A percentile compares a stretch with the other conserved stretches of the same genome.
Conservation (phyloP, 768 basidiomycete species). For the Psilocybe sp. region DNA sequence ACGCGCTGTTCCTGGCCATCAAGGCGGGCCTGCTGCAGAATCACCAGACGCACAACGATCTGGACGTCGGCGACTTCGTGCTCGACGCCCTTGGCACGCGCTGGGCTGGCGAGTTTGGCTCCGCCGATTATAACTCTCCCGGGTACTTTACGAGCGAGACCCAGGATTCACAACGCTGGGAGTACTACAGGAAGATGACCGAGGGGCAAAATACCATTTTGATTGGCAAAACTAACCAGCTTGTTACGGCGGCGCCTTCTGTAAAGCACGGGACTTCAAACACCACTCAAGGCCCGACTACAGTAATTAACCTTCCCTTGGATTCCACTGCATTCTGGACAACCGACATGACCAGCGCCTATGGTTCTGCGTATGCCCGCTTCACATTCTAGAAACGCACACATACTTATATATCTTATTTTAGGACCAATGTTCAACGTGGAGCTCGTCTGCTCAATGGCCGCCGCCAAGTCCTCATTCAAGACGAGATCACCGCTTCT, state of each 20-base stretch:
- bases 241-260: conserved; percentile 64
- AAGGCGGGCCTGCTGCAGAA: conserved; percentile 80
- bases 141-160: conserved; percentile 77
- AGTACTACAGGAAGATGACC: conserved; percentile 94
- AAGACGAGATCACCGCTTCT: conserved; percentile 80
- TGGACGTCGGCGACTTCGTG: conserved; percentile 95
- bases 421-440: conserved; percentile 71
- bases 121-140: conserved; percentile 71
- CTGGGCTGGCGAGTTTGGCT: conserved; percentile 94
- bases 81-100: conserved; percentile 90
- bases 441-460: conserved; percentile 82
- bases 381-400: background rate
- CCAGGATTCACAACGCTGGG: conserved; percentile 75
- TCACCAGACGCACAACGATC: conserved; percentile 93
- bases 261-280: conserved; percentile 48
- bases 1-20: conserved; percentile 82
- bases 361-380: conserved; percentile 62
- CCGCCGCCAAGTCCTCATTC: conserved; percentile 85
- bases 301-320: conserved; percentile 58
- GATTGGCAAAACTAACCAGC: conserved; percentile 75
- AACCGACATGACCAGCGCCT: conserved; percentile 79
- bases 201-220: conserved; percentile 96
- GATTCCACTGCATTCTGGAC: conserved; percentile 80
- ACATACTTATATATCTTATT: conserved; percentile 8
- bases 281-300: conserved; percentile 82